Evolutionary conservation across 1,139 yeast species (phyloP).

Genomic region (Taphrina communis): DNA sequence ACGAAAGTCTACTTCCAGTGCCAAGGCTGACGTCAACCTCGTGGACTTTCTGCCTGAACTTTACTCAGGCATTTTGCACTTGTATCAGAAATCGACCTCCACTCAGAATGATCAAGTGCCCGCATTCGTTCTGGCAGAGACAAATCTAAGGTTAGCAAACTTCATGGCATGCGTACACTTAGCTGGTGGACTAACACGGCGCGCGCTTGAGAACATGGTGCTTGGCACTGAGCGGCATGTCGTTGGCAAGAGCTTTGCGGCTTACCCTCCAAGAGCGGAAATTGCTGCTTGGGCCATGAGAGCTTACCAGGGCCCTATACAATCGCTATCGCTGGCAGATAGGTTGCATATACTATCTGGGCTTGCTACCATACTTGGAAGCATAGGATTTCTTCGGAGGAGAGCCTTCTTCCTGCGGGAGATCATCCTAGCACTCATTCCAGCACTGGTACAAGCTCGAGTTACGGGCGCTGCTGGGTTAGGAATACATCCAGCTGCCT

Average conservation of each 20-base stretch:
- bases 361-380: conserved; percentile 68
- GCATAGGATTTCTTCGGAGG: conserved; percentile 68
- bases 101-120: conserved; percentile 81
- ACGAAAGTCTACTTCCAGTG: conserved; percentile 12
- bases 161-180: conserved; percentile 64
- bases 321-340: conserved; percentile 48
- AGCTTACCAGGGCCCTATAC: conserved; percentile 47
- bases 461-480: conserved; percentile 46
- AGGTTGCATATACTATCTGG: conserved; percentile 63
- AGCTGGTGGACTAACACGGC: conserved; percentile 59
- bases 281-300: conserved; percentile 44
- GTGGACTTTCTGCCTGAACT: conserved; percentile 63
- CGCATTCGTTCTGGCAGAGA: conserved; percentile 76
- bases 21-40: conserved; percentile 43
- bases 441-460: conserved; percentile 53
- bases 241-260: conserved; percentile 47
- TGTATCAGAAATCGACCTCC: conserved; percentile 64
- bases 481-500: conserved; percentile 46
- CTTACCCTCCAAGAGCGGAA: conserved; percentile 43
- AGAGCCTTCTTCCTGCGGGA: conserved; percentile 71
- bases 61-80: conserved; percentile 60
- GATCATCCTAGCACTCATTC: conserved; percentile 61
- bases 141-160: conserved; percentile 67
- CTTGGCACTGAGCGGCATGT: conserved; percentile 49
- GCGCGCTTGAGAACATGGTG: conserved; percentile 56